Percentiles rank a stretch among this genome's conserved stretches.
Evolutionary conservation across 1,139 yeast species (phyloP).

Genomic region (Insectozyma bohioensis): DNA sequence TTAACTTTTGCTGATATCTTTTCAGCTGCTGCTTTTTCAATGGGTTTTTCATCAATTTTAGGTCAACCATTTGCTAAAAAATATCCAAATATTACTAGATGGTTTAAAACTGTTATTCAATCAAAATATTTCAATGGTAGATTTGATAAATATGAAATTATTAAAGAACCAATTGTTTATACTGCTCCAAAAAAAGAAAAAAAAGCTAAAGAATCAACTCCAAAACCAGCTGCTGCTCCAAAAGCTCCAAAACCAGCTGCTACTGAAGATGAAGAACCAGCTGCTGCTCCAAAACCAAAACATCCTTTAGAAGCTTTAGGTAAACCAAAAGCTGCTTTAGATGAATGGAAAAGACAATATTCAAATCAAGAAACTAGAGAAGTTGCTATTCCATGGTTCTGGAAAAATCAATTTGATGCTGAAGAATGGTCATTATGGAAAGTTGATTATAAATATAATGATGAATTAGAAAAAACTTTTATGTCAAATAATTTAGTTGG

Average conservation of each 20-base stretch:
- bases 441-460: slow-evolving; percentile 97
- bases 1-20: slow-evolving; percentile 81
- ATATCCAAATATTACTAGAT: slow-evolving; percentile 77
- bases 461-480: slow-evolving; percentile 93
- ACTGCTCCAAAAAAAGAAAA: slow-evolving; percentile 81
- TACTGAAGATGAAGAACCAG: slow-evolving; percentile 46
- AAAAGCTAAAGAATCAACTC: slow-evolving; percentile 33
- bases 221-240: slow-evolving; percentile 18
- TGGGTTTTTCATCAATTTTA: slow-evolving; percentile 66
- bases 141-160: slow-evolving; percentile 49
- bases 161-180: slow-evolving; percentile 63
- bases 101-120: slow-evolving; percentile 73
- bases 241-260: slow-evolving; percentile 31
- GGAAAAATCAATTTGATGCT: slow-evolving; percentile 85
- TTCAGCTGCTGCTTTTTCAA: slow-evolving; percentile 55
- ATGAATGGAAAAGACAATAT: slow-evolving; percentile 96
- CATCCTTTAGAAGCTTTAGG: slow-evolving; percentile 91
- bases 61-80: slow-evolving; percentile 74
- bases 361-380: slow-evolving; percentile 97
- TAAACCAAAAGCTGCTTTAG: slow-evolving; percentile 67
- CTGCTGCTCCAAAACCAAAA: slow-evolving; percentile 65
- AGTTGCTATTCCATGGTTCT: slow-evolving; percentile 95
- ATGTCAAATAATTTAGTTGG: slow-evolving; percentile 98
- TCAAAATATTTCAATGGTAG: slow-evolving; percentile 51
- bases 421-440: slow-evolving; percentile 94